Percentiles rank a stretch among this genome's conserved stretches.
phyloP scores from a whole-genome alignment of 2,329 filamentous ascomycete genomes.

The Penicillium sp. region DNA sequence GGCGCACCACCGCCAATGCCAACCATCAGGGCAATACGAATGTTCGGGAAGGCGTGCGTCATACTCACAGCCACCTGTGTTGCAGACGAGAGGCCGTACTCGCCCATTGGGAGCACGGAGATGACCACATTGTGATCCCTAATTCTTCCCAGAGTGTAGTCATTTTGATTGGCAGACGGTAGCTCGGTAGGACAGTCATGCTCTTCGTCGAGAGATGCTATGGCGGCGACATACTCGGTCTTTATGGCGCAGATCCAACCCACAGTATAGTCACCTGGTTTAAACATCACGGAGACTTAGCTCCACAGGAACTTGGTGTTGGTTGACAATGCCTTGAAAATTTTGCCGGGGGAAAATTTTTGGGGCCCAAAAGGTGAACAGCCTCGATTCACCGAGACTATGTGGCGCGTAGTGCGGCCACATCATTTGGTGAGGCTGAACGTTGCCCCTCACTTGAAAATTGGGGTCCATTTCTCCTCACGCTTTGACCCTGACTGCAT shows the following conservation, averaged over 20 bases:
- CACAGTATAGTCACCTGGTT: conserved; percentile 35
- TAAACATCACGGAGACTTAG: not conserved
- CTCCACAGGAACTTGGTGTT: not conserved
- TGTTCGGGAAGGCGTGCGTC: conserved; percentile 29
- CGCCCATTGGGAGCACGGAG: conserved; percentile 28
- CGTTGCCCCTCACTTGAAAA: not conserved
- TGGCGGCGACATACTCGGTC: conserved; percentile 41
- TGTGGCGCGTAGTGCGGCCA: not conserved
- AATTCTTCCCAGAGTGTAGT: conserved; percentile 33
- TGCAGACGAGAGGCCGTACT: conserved; percentile 33
- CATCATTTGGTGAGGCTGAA: not conserved
- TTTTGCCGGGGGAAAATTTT: not conserved
- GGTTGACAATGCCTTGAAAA: not conserved
- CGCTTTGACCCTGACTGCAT: not conserved
- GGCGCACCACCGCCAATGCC: conserved; percentile 42
- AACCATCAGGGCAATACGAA: conserved; percentile 45
- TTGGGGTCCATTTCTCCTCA: not conserved
- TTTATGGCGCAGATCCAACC: conserved; percentile 49
- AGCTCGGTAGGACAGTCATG: conserved; percentile 26
- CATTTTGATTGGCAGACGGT: conserved; percentile 24
- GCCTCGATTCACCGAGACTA: not conserved
- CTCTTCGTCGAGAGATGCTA: conserved; percentile 42
- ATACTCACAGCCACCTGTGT: conserved; percentile 34
- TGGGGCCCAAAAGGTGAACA: not conserved
- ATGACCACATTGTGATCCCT: conserved; percentile 30